Evolutionary conservation across 176 grass and related monocot genomes (phyloP), one percentile per base, ranked within the genome.

Genomic region (Rhynchospora tenuis): DNA sequence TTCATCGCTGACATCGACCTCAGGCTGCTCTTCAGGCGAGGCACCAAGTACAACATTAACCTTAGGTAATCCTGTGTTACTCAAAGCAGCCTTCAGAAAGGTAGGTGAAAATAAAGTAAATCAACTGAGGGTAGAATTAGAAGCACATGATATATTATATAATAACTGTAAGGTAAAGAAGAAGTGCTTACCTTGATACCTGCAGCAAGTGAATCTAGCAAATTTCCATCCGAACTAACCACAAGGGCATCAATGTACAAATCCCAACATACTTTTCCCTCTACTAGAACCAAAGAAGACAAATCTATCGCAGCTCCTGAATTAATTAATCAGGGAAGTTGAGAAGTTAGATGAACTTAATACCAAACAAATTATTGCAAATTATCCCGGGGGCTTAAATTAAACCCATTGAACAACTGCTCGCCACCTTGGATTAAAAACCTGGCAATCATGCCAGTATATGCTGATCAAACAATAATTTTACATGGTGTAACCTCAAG

Each of bases 211-310:
- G 90, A 87, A 83, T 98, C 95, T 67, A 98, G 90, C 82, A 98
- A 80, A 87, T 98, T 98, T 83, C 95, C 95, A 80, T 98, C 90
- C n/a, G 95, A 92, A 88, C 92, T 98, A 60, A 98, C 26, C 9
- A 94, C 95, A 90, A 94, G 92, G 54, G 92, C 90, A 88, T 98
- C 84, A 71, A 89, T 85, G 81, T 89, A 76, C 61, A 98, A 87
- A 87, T 98, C 95, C 95, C 95, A 98, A 83, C 92, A 98, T 44
- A 92, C 86, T 87, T 94, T 98, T 48, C 95, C 95, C 43, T 94
- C 95, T 58, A 98, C 81, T 72, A 97, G 67, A 78, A 92, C 84
- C 62, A 98, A 85, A 7, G 95, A 98, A 3, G 92, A 94, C 17
- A 91, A 73, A 90, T 98, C 89, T 83, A 94, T 94, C 45, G 89